Percentiles rank a stretch among this genome's conserved stretches.
phyloP scores from a whole-genome alignment of 1,139 yeast species.

The Zygoascus hellenicus region DNA sequence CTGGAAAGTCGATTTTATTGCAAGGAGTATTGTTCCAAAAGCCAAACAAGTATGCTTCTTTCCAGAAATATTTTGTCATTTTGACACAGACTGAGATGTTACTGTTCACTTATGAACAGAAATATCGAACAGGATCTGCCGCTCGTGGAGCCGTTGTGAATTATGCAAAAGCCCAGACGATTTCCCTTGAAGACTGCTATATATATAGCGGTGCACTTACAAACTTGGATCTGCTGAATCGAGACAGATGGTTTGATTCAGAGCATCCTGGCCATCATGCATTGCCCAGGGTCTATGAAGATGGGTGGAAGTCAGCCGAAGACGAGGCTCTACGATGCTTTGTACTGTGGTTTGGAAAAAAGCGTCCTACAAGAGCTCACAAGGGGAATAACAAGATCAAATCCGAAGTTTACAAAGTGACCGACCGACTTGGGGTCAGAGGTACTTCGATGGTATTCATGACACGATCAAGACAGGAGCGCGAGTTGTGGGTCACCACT shows the following conservation, averaged over 20 bases:
- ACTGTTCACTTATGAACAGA: conserved; percentile 28
- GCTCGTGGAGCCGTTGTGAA: conserved; percentile 27
- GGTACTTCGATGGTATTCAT: conserved; percentile 69
- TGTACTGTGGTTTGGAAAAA: conserved; percentile 76
- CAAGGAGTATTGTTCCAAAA: conserved; percentile 67
- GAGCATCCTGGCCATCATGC: conserved; percentile 51
- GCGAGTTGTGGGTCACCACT: conserved; percentile 75
- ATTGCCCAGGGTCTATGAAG: conserved; percentile 66
- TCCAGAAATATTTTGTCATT: conserved; percentile 54
- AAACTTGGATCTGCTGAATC: conserved; percentile 48
- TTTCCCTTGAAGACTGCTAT: conserved; percentile 64
- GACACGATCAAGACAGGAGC: conserved; percentile 75
- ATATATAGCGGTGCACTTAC: conserved; percentile 67
- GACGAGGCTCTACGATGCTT: conserved; percentile 69
- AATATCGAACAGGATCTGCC: conserved; percentile 19
- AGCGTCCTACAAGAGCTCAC: conserved; percentile 35
- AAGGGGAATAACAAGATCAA: conserved; percentile 14
- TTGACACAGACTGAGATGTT: conserved; percentile 65
- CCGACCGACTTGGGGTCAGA: conserved; percentile 54
- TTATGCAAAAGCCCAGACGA: conserved; percentile 24
- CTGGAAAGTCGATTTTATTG: conserved; percentile 51
- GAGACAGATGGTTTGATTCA: conserved; percentile 43
- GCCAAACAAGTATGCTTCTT: conserved; percentile 60
- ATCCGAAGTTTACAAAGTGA: conserved; percentile 18
- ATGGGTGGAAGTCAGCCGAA: conserved; percentile 82